Evolutionary conservation across 192 early-diverging fungal species (phyloP).

Genomic region (Backusella australiensis): DNA sequence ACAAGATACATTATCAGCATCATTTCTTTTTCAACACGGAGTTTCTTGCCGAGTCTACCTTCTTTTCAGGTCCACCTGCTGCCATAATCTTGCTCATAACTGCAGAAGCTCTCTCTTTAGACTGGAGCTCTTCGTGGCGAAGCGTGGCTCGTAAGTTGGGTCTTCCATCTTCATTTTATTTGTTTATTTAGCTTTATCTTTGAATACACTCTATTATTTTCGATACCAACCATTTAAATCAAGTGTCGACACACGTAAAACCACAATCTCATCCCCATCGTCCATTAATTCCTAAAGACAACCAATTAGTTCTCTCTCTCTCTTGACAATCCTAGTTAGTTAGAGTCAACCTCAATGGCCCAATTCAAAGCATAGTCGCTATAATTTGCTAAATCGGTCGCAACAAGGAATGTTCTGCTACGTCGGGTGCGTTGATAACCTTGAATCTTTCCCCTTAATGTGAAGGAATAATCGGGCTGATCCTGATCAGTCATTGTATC

Average conservation of each 20-base stretch:
- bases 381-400: conserved; percentile 51
- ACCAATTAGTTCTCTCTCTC: not conserved
- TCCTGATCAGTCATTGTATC: conserved; percentile 40
- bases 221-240: conserved; percentile 23
- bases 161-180: conserved; percentile 22
- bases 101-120: conserved; percentile 35
- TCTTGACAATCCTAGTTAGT: not conserved
- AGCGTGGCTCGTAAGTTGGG: conserved; percentile 20
- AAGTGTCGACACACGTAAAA: conserved; percentile 29
- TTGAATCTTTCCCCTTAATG: conserved; percentile 46
- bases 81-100: conserved; percentile 38
- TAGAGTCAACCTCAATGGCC: conserved; percentile 38
- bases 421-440: conserved; percentile 37
- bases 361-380: conserved; percentile 49
- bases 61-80: conserved; percentile 23
- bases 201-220: not conserved
- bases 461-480: conserved; percentile 41
- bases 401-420: conserved; percentile 47
- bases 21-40: not conserved
- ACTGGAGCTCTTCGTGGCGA: conserved; percentile 30
- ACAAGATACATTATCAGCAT: not conserved
- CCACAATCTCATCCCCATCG: conserved; percentile 49
- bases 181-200: not conserved
- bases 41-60: conserved; percentile 15
- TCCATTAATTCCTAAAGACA: conserved; percentile 42